Evolutionary conservation across 495 filamentous ascomycete species (phyloP).

Genomic region (Niebla homalea): DNA sequence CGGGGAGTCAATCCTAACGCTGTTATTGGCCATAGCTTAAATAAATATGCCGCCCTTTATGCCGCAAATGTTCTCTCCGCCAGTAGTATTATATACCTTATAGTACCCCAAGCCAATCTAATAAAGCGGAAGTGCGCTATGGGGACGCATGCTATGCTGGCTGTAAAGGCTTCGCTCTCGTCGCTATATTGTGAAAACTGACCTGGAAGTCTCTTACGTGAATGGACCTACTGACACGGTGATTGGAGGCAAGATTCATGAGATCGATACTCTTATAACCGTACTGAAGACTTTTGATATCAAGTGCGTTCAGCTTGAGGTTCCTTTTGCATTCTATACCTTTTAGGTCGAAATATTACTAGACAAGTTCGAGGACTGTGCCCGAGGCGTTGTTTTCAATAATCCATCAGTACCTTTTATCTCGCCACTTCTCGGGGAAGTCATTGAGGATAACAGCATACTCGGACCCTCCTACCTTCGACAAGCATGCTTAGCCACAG

Average conservation of each 20-base stretch:
- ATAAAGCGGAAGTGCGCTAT: slow-evolving; percentile 48
- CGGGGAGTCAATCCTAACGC: slow-evolving; percentile 55
- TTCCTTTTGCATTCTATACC: slow-evolving; percentile 61
- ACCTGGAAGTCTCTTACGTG: slow-evolving; percentile 36
- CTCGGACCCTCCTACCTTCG: slow-evolving; percentile 49
- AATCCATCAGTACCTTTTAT: slow-evolving; percentile 41
- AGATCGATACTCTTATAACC: slow-evolving; percentile 43
- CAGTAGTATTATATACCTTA: slow-evolving; percentile 55
- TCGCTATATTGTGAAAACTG: slow-evolving; percentile 21
- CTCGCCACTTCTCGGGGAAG: slow-evolving; percentile 41
- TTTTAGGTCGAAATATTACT: slow-evolving; percentile 53
- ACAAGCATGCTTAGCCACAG: slow-evolving; percentile 53
- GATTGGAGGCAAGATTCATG: slow-evolving; percentile 29
- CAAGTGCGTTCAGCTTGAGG: slow-evolving; percentile 44
- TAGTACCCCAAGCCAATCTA: slow-evolving; percentile 52
- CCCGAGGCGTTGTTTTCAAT: slow-evolving; percentile 23
- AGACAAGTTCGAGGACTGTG: slow-evolving; percentile 40
- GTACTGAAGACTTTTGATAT: slow-evolving; percentile 31
- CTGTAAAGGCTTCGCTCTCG: slow-evolving; percentile 21
- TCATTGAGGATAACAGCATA: slow-evolving; percentile 33
- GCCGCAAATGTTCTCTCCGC: slow-evolving; percentile 59
- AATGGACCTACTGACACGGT: slow-evolving; percentile 37
- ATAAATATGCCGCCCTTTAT: slow-evolving; percentile 65
- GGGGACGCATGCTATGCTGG: slow-evolving; percentile 46
- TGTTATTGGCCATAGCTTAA: slow-evolving; percentile 60